Evolutionary conservation across 441 rosid genomes (phyloP).

Genomic region (Syzygium syzygioides): DNA sequence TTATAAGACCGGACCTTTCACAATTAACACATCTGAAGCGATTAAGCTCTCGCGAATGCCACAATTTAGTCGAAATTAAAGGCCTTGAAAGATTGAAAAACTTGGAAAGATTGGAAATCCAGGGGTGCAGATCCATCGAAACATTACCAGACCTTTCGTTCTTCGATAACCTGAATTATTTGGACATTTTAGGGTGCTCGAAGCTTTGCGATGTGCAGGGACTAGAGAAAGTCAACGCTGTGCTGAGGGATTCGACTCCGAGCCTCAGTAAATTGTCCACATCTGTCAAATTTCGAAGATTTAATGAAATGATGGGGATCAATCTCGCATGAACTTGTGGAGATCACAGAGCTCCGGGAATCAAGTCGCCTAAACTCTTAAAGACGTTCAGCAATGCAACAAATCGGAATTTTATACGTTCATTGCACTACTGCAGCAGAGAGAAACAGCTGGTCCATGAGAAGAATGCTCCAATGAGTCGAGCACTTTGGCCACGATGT

Average conservation of each 20-base stretch:
- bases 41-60: neutral
- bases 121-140: neutral
- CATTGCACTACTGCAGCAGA: no score
- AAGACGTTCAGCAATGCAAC: neutral
- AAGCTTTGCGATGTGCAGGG: no score
- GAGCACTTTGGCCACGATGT: neutral
- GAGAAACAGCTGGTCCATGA: no score
- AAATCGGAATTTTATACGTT: no score
- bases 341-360: neutral
- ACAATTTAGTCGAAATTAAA: neutral
- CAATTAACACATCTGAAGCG: neutral
- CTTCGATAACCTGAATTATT: neutral
- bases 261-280: no score
- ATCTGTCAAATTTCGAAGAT: no score
- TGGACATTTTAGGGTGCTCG: neutral
- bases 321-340: neutral
- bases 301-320: neutral
- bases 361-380: neutral
- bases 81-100: neutral
- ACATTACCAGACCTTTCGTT: neutral
- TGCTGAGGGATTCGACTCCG: accelerated
- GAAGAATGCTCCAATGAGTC: neutral
- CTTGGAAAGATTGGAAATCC: neutral
- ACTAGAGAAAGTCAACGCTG: accelerated
- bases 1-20: neutral